Conservation (phyloP, 225 moss, liverwort and hornwort species). For the Physcomitrium patens region DNA sequence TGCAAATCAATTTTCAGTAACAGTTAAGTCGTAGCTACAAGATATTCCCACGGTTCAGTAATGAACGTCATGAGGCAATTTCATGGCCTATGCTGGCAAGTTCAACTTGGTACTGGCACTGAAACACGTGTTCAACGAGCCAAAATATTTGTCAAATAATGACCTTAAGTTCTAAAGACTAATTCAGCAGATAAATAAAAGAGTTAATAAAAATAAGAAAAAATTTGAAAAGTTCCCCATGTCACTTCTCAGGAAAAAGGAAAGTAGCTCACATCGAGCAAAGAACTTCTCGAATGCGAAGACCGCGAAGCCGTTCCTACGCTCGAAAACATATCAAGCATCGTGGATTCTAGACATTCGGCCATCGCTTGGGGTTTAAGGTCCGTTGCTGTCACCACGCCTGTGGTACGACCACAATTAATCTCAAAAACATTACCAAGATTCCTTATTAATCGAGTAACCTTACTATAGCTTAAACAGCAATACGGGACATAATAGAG, state of each 20-base stretch:
- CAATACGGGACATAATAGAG: no score
- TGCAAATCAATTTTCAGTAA: slow-evolving; percentile 20
- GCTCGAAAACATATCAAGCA: slow-evolving; percentile 23
- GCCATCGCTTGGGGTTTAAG: slow-evolving; percentile 41
- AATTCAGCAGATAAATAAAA: slow-evolving; percentile 18
- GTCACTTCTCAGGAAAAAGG: not conserved
- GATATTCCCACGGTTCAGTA: not conserved
- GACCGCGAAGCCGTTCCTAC: slow-evolving; percentile 19
- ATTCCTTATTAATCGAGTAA: not conserved
- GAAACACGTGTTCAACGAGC: slow-evolving; percentile 6
- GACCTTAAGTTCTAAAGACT: not conserved
- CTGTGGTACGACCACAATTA: slow-evolving; percentile 36
- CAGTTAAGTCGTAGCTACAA: slow-evolving; percentile 1
- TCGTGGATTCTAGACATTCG: slow-evolving; percentile 37
- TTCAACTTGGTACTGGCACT: slow-evolving; percentile 16
- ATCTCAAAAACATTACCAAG: not conserved
- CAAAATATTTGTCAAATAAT: not conserved
- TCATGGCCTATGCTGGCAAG: slow-evolving; percentile 12
- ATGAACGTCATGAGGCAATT: not conserved
- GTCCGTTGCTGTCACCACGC: slow-evolving; percentile 40
- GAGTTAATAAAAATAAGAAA: not conserved
- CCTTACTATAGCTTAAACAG: no score
- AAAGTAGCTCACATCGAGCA: slow-evolving; percentile 50
- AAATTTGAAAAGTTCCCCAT: not conserved
- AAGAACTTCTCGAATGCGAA: slow-evolving; percentile 32